phyloP scores from a whole-genome alignment of 2,329 filamentous ascomycete genomes.

The Huntiella omanensis region DNA sequence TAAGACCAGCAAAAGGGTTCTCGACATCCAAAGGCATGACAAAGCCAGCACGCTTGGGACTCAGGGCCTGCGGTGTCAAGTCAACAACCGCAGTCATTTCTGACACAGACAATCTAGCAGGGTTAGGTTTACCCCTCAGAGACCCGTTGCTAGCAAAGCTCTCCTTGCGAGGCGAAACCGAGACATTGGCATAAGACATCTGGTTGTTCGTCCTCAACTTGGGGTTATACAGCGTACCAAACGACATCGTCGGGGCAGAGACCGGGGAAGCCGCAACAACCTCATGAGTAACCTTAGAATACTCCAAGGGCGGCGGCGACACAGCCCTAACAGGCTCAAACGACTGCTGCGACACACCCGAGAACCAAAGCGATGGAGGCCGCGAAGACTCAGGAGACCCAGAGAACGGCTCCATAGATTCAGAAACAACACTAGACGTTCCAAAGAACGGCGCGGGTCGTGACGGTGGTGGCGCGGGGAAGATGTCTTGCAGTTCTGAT shows the following conservation, averaged over 20 bases:
- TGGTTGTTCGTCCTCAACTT: not conserved
- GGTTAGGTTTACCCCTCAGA: no score
- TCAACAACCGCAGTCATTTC: slow-evolving; percentile 6
- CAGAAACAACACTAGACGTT: slow-evolving; percentile 1
- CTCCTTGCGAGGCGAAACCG: slow-evolving; percentile 3
- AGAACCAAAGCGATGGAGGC: slow-evolving; percentile 4
- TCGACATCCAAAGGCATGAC: slow-evolving; percentile 32
- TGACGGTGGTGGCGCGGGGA: slow-evolving; percentile 8
- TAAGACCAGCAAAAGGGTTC: slow-evolving; percentile 15
- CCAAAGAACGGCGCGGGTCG: not conserved
- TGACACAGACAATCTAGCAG: slow-evolving; percentile 4
- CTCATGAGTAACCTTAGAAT: not conserved
- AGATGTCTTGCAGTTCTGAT: slow-evolving; percentile 9
- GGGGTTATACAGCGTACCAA: not conserved
- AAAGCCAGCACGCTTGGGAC: slow-evolving; percentile 35
- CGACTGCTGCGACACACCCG: not conserved
- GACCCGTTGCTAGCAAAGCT: not conserved
- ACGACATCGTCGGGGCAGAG: not conserved
- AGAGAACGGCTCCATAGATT: slow-evolving; percentile 1
- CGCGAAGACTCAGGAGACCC: not conserved
- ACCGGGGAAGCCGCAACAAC: not conserved
- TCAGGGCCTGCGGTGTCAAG: slow-evolving; percentile 15
- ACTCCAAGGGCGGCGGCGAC: slow-evolving; percentile 1
- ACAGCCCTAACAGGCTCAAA: slow-evolving; percentile 2
- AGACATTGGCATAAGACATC: not conserved